phyloP scores from a whole-genome alignment of 1,284 basidiomycete genomes.

The Anthracocystis walkeri region DNA sequence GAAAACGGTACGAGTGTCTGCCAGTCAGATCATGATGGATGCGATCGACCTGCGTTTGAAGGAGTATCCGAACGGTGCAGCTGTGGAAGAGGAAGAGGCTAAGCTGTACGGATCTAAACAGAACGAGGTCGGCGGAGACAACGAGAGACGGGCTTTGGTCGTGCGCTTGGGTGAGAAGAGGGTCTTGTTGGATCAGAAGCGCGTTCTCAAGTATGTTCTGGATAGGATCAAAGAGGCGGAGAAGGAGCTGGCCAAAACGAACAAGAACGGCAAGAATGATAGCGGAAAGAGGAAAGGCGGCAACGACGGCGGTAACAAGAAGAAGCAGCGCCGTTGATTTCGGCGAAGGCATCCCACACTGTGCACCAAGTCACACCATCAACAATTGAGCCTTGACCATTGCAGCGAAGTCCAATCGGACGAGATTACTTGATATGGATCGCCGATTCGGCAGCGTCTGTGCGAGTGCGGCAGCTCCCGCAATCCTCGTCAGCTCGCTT shows the following conservation, averaged over 20 bases:
- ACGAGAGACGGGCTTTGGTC: conserved; percentile 75
- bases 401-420: background rate
- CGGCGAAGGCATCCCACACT: background rate
- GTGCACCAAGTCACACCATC: background rate
- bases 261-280: conserved; percentile 16
- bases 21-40: conserved; percentile 40
- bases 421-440: background rate
- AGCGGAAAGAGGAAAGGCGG: conserved; percentile 13
- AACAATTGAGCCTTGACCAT: background rate
- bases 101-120: conserved; percentile 68
- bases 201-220: conserved; percentile 45
- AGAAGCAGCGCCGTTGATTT: conserved; percentile 35
- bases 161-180: conserved; percentile 85
- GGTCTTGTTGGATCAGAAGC: conserved; percentile 72
- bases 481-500: conserved; percentile 5
- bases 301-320: conserved; percentile 13
- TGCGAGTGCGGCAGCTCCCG: background rate
- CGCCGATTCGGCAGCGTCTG: background rate
- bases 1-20: conserved; percentile 20
- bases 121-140: conserved; percentile 24
- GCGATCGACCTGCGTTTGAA: conserved; percentile 45
- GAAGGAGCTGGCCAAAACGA: conserved; percentile 31
- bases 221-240: conserved; percentile 35
- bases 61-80: conserved; percentile 34
- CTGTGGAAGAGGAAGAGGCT: conserved; percentile 73